Percentiles rank a stretch among this genome's conserved stretches.
Conservation (phyloP, 129 eudicot species). For the Flaveria trinervia region DNA sequence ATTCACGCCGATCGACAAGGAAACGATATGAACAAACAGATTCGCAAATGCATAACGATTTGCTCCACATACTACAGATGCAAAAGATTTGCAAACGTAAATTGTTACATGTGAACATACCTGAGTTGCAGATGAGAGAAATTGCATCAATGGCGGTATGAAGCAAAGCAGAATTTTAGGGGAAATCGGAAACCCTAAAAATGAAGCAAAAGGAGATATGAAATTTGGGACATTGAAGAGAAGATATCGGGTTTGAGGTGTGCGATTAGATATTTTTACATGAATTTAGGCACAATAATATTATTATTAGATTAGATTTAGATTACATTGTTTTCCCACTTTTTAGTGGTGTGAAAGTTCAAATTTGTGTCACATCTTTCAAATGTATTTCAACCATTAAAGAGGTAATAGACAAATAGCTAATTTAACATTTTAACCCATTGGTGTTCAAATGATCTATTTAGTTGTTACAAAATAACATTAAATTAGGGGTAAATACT, state of each 20-base stretch:
- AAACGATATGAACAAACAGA: background rate
- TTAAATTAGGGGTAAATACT: too few relatives aligned
- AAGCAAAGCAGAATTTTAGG: conserved; percentile 25
- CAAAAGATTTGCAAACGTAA: background rate
- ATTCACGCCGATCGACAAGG: background rate
- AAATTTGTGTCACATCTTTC: too few relatives aligned
- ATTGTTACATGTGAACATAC: background rate
- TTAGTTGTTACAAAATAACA: too few relatives aligned
- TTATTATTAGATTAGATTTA: too few relatives aligned
- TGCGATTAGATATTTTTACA: conserved; percentile 24
- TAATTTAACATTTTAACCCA: too few relatives aligned
- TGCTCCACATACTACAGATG: background rate
- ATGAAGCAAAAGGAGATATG: background rate
- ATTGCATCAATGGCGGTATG: conserved; percentile 26
- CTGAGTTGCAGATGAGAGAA: conserved; percentile 22
- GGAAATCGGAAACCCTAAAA: conserved; percentile 36
- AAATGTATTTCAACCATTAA: too few relatives aligned
- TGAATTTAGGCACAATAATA: background rate
- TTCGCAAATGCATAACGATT: conserved; percentile 11
- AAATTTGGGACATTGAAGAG: conserved; percentile 30
- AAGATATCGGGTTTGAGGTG: conserved; percentile 24
- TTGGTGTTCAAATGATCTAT: too few relatives aligned
- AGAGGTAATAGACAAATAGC: too few relatives aligned
- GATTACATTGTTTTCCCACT: background rate
- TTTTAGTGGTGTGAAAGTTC: background rate